phyloP scores from a whole-genome alignment of 345 rosid species.

The Aurinia saxatilis region DNA sequence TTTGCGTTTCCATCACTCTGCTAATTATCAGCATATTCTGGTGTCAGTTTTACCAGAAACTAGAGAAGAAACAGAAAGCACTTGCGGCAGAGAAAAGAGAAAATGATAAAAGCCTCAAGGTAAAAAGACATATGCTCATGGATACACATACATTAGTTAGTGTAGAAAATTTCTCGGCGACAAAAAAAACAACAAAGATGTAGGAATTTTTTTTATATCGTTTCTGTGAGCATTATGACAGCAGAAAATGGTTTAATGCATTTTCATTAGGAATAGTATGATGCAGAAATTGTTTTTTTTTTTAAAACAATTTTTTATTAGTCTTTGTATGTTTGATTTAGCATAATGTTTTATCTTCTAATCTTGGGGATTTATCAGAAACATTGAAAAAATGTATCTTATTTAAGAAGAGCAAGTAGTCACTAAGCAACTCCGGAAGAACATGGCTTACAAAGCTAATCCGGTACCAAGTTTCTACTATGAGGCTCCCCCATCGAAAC shows the following conservation, averaged over 20 bases:
- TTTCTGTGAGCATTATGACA: background rate
- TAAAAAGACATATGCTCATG: constrained; percentile 14
- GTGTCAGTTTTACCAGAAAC: constrained; percentile 65
- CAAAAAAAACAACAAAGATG: background rate
- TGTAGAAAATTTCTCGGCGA: background rate
- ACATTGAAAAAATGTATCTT: constrained; percentile 1
- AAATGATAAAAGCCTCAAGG: constrained; percentile 75
- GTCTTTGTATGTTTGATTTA: background rate
- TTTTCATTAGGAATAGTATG: background rate
- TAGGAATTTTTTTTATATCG: background rate
- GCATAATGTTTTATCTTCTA: background rate
- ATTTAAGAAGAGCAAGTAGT: constrained; percentile 94
- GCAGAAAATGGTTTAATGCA: background rate
- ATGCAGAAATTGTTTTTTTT: background rate
- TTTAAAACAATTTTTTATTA: background rate
- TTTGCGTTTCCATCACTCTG: background rate
- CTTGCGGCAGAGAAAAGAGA: constrained; percentile 70
- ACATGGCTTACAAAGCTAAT: constrained; percentile 77
- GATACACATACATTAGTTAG: background rate
- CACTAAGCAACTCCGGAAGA: constrained; percentile 78
- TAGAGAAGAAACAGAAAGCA: constrained; percentile 85
- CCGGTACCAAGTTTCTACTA: constrained; percentile 91
- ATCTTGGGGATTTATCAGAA: background rate
- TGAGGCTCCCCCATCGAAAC: constrained; percentile 79
- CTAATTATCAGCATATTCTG: constrained; percentile 11